phyloP scores from a whole-genome alignment of 1,284 basidiomycete species.

The Xanthoconium separans region DNA sequence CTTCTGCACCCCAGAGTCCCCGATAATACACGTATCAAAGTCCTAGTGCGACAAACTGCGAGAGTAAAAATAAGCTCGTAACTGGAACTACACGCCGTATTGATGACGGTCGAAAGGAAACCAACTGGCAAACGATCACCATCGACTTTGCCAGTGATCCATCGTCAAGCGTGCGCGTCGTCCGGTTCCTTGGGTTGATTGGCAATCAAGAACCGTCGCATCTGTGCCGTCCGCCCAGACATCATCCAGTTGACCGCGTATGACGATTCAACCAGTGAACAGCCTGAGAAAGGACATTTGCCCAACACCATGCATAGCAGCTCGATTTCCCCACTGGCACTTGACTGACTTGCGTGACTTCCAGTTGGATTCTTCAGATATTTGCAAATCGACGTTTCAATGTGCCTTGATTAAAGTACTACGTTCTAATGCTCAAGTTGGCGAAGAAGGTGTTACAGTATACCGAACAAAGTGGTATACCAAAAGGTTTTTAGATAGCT shows the following conservation, averaged over 20 bases:
- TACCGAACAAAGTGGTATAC: slow-evolving; percentile 6
- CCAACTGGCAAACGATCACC: not conserved
- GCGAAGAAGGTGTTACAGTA: slow-evolving; percentile 20
- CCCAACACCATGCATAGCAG: not conserved
- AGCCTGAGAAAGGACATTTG: not conserved
- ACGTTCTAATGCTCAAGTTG: slow-evolving; percentile 17
- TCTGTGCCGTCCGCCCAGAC: not conserved
- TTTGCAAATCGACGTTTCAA: not conserved
- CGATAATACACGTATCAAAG: too few relatives aligned
- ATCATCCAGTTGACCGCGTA: not conserved
- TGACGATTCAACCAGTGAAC: not conserved
- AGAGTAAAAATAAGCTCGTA: too few relatives aligned
- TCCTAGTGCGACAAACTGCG: too few relatives aligned
- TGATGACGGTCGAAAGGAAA: too few relatives aligned
- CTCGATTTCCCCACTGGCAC: not conserved
- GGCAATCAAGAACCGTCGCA: not conserved
- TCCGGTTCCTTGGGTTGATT: not conserved
- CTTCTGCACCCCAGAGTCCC: too few relatives aligned
- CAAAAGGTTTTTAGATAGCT: not conserved
- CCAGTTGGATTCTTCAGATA: not conserved
- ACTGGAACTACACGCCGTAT: too few relatives aligned
- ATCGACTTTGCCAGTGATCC: too few relatives aligned
- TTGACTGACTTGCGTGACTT: not conserved
- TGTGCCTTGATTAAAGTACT: not conserved
- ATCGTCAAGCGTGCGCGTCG: not conserved